Base-by-base conservation (phyloP, 495 filamentous ascomycete species). In the Penicillium arizonense region DNA sequence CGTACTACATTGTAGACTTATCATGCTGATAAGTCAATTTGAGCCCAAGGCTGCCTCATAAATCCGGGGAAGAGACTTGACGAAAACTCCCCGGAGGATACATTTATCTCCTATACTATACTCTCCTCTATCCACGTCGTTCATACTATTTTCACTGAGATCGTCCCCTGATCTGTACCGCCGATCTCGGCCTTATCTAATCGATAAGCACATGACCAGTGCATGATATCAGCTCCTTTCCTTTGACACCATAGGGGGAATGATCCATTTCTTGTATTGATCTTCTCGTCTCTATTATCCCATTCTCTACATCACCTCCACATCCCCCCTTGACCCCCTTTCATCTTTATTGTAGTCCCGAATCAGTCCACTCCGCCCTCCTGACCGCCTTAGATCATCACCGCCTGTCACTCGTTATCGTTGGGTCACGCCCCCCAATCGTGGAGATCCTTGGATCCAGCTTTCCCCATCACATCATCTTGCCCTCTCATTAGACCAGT, bases 381-480 rank as follows among this genome's bases (percentile, higher is more conserved):
- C 68, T 69, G 63, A 72, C 70, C 68, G 66, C 66, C 66, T 66
- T 60, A 56, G 50, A 59, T 63, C 62, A 60, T 45, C 61, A 42
- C 53, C 57, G 47, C 52, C 53, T 55, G 56, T 61, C 62, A 62
- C 56, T 70, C 62, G 65, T 71, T 72, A 70, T 71, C 71, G 63
- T 59, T 55, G 52, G 63, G 71, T 72, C 69, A 72, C 65, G 50
- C 66, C 59, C 62, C 57, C 58, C 53, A 53, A 57, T 60, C 61
- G 55, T 58, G 60, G 53, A 59, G 43, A 60, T 61, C 59, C 63
- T 53, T 71, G 63, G 69, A 55, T 69, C 63, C 56, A 56, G 44
- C 61, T 58, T 56, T 59, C 58, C 52, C 34, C 62, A 72, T 70
- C 67, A 70, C 69, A 67, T 72, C 67, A 72, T 70, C 63, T 45